phyloP scores from a whole-genome alignment of 441 rosid genomes.

The Lepidium campestre region DNA sequence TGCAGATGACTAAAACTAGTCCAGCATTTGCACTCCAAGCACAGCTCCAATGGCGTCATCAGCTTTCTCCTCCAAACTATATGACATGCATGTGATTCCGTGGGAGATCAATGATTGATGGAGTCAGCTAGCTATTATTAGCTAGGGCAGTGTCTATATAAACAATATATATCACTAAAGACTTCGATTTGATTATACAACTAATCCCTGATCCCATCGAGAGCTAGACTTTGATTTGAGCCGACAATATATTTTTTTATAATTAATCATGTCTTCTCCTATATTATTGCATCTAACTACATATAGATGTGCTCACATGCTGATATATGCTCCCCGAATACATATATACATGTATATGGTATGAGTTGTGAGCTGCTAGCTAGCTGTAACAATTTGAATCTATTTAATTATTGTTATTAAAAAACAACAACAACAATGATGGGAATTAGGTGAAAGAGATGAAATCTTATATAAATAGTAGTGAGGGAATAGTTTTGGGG shows the following conservation, averaged over 20 bases:
- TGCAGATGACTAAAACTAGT: no score
- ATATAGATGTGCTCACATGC: background rate
- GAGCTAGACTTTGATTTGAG: background rate
- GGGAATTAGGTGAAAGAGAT: background rate
- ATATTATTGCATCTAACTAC: background rate
- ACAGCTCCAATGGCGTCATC: constrained; percentile 52
- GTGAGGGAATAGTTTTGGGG: background rate
- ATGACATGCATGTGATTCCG: constrained; percentile 1
- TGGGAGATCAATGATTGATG: background rate
- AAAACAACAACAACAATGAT: background rate
- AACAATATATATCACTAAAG: background rate
- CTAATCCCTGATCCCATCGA: constrained; percentile 2
- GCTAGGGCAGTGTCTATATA: background rate
- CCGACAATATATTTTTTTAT: background rate
- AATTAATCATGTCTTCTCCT: background rate
- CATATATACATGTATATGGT: background rate
- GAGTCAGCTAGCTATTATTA: background rate
- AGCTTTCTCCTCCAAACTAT: constrained; percentile 13
- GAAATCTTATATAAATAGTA: background rate
- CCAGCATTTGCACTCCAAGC: constrained; percentile 73
- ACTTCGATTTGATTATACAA: background rate
- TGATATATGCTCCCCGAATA: background rate
- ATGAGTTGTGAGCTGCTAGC: constrained; percentile 6
- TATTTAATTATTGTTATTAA: background rate
- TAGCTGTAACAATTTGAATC: constrained; percentile 1